These are phyloP conservation scores for Papiliotrema nemorosa DNA, from an alignment of 1,284 basidiomycete genomes.

Conservation along the genomic window DNA sequence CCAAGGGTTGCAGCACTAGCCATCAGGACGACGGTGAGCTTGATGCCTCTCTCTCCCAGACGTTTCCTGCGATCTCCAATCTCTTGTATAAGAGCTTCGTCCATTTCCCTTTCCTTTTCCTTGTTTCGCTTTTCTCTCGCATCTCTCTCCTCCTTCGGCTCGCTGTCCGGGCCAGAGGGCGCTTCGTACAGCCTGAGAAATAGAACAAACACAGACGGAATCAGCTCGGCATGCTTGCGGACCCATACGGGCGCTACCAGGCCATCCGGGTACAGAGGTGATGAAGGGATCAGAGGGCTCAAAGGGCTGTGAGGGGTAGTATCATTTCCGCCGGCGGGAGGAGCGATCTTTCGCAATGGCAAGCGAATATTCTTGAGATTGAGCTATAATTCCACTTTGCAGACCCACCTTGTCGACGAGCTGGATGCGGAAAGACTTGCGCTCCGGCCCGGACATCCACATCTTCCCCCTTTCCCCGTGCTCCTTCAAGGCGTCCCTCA, in stretches of 20 bases:
- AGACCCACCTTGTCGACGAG: constrained; percentile 70
- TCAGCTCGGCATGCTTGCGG: constrained; percentile 83
- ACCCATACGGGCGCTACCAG: constrained; percentile 96
- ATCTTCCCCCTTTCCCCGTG: constrained; percentile 53
- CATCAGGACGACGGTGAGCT: constrained; percentile 91
- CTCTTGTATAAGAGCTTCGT: constrained; percentile 70
- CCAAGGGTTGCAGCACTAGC: constrained; percentile 79
- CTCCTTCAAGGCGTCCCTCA: constrained; percentile 60
- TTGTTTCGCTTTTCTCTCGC: background rate
- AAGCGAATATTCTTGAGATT: constrained; percentile 63
- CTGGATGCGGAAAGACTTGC: constrained; percentile 70
- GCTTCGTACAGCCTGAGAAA: constrained; percentile 78
- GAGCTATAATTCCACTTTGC: background rate
- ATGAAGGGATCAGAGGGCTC: constrained; percentile 80
- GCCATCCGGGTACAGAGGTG: constrained; percentile 89
- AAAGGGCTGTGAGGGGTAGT: constrained; percentile 68
- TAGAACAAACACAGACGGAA: constrained; percentile 88
- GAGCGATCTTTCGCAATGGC: constrained; percentile 75
- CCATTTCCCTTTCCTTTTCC: constrained; percentile 63
- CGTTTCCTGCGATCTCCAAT: constrained; percentile 73
- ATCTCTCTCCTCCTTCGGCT: constrained; percentile 13
- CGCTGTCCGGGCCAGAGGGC: constrained; percentile 30
- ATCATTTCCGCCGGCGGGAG: constrained; percentile 24
- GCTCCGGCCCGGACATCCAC: constrained; percentile 44
- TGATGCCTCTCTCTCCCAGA: constrained; percentile 81